Percentiles rank a stretch among this genome's conserved stretches.
These are phyloP conservation scores for Smallanthus sonchifolius DNA, from an alignment of 129 eudicot genomes.

Conservation along the genomic window DNA sequence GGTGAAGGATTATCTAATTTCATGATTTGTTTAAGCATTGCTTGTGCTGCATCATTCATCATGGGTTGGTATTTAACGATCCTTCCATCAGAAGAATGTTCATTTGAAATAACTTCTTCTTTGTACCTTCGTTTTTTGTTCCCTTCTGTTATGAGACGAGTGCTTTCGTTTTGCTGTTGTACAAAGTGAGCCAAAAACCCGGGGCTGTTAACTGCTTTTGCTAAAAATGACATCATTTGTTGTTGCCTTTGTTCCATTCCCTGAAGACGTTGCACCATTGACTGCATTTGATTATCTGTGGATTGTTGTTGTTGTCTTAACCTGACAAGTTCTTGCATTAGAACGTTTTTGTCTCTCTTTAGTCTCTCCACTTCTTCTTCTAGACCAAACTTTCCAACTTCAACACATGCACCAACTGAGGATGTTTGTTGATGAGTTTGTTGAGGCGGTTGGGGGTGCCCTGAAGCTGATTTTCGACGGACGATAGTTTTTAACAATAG, in stretches of 20 bases:
- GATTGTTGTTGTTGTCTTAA: conserved; percentile 80
- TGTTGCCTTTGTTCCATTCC: conserved; percentile 95
- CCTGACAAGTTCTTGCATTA: conserved; percentile 83
- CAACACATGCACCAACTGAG: conserved; percentile 66
- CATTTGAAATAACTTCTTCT: conserved; percentile 39
- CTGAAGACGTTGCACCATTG: conserved; percentile 83
- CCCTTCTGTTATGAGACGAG: conserved; percentile 48
- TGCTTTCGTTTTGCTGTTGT: conserved; percentile 69
- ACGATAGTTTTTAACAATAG: conserved; percentile 61
- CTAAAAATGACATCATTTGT: conserved; percentile 92
- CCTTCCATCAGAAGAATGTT: conserved; percentile 48
- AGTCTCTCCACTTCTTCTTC: conserved; percentile 91
- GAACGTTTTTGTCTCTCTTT: conserved; percentile 76
- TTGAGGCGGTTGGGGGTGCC: conserved; percentile 51
- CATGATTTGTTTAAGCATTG: conserved; percentile 70
- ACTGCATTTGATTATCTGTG: conserved; percentile 72
- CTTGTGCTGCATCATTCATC: conserved; percentile 61
- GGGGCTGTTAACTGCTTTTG: conserved; percentile 83
- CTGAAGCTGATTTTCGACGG: conserved; percentile 63
- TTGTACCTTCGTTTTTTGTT: conserved; percentile 73
- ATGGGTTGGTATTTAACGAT: conserved; percentile 76
- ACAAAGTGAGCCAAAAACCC: conserved; percentile 76
- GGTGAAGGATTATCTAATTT: conserved; percentile 47
- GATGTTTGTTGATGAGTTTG: conserved; percentile 51
- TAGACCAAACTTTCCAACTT: conserved; percentile 83